These are phyloP conservation scores for Mycosphaerelloides madeirae DNA, from an alignment of 2,329 filamentous ascomycete genomes.

Conservation along the genomic window DNA sequence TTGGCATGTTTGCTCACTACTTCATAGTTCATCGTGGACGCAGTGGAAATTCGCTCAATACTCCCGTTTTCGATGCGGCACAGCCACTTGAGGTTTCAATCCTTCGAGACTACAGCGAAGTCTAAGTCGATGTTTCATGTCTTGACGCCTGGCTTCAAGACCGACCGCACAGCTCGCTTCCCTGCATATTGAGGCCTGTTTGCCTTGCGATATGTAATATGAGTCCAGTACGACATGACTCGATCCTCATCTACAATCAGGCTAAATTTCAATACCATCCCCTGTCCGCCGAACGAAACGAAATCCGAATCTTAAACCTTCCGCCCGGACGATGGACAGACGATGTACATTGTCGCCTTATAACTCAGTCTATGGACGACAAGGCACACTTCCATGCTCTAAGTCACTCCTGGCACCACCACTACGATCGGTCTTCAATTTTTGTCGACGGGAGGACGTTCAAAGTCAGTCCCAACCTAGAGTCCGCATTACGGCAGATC, in stretches of 20 bases:
- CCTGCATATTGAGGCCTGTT: too few relatives aligned
- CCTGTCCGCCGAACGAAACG: background rate
- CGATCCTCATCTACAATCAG: background rate
- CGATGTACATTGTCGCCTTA: background rate
- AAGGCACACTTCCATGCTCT: background rate
- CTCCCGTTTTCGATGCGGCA: too few relatives aligned
- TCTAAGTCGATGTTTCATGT: too few relatives aligned
- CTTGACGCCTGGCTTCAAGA: too few relatives aligned
- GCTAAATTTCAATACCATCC: background rate
- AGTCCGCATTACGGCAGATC: background rate
- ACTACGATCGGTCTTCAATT: background rate
- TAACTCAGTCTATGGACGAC: background rate
- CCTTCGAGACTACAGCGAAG: too few relatives aligned
- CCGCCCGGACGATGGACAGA: background rate
- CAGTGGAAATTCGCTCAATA: too few relatives aligned
- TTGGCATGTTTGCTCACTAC: too few relatives aligned
- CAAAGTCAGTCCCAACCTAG: background rate
- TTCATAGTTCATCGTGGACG: too few relatives aligned
- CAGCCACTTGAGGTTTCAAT: too few relatives aligned
- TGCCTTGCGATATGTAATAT: too few relatives aligned
- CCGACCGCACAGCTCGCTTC: too few relatives aligned
- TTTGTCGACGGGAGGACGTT: background rate
- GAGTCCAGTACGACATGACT: too few relatives aligned
- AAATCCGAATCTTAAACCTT: background rate
- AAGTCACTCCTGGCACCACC: background rate